A percentile compares a stretch with the other conserved stretches of the same genome.
These are phyloP conservation scores for Hanseniaspora pseudoguilliermondii DNA, from an alignment of 805 yeast species.

Conservation along the genomic window DNA sequence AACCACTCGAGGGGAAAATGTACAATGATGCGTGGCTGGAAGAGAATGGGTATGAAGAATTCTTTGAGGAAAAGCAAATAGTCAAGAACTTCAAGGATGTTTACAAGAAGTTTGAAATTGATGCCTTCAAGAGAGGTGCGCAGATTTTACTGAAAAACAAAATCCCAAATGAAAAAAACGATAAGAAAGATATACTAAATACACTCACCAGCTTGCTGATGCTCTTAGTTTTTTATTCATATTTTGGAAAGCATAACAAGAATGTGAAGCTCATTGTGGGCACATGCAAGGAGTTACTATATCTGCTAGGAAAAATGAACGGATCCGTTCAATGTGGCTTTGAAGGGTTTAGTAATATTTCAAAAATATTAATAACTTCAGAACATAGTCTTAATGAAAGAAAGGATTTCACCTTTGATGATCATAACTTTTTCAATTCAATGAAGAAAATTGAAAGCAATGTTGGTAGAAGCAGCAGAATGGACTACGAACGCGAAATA, in stretches of 20 bases:
- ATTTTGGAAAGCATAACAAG: conserved; percentile 7
- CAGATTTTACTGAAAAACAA: neutral
- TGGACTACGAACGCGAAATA: neutral
- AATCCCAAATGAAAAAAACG: neutral
- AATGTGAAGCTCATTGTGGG: neutral
- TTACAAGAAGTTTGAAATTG: neutral
- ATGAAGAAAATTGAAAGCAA: neutral
- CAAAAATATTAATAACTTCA: neutral
- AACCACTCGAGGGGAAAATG: neutral
- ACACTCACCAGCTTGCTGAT: neutral
- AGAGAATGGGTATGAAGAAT: neutral
- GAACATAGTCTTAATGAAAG: neutral
- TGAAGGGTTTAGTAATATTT: no score
- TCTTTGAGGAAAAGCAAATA: conserved; percentile 2
- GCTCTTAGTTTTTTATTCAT: neutral
- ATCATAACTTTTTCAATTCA: neutral
- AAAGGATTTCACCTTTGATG: neutral
- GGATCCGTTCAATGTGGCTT: neutral
- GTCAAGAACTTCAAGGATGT: neutral
- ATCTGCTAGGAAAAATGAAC: neutral
- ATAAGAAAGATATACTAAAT: neutral
- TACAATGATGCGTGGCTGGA: neutral
- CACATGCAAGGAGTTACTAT: neutral
- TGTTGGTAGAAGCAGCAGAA: neutral
- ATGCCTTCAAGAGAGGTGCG: neutral